Percentiles rank a stretch among this genome's conserved stretches.
Conservation (phyloP, 1,284 basidiomycete genomes). For the Grifola frondosa region DNA sequence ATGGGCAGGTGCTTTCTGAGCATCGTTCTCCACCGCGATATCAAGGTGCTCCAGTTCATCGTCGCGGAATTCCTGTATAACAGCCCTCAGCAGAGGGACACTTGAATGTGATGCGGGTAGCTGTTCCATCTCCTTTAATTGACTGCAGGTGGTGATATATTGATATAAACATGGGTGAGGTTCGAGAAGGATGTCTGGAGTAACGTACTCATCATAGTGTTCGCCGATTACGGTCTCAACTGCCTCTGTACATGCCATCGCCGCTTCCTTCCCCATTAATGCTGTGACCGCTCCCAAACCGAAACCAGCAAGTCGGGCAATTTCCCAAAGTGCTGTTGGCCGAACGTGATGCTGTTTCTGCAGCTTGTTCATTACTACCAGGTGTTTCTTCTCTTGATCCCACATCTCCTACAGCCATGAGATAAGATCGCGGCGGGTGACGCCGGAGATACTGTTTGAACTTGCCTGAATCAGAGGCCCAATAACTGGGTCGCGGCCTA, state of each 20-base stretch:
- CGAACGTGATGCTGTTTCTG: conserved; percentile 82
- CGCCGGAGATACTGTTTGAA: neutral
- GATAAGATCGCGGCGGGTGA: neutral
- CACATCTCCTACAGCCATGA: conserved; percentile 78
- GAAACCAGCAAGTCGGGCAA: conserved; percentile 86
- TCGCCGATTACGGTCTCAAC: conserved; percentile 98
- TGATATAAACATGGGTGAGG: no score
- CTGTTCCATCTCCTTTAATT: conserved; percentile 68
- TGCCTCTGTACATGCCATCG: conserved; percentile 98
- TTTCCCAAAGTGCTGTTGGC: conserved; percentile 80
- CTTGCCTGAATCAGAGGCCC: conserved; percentile 76
- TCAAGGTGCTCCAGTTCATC: conserved; percentile 95
- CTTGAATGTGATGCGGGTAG: conserved; percentile 73
- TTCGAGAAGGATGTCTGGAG: conserved; percentile 7
- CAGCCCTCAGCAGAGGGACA: conserved; percentile 70
- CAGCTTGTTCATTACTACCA: conserved; percentile 82
- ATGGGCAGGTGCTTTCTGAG: conserved; percentile 91
- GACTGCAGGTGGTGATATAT: conserved; percentile 49
- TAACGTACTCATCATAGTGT: conserved; percentile 93
- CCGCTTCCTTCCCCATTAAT: conserved; percentile 87
- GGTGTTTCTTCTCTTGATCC: conserved; percentile 94
- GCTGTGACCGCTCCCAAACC: conserved; percentile 85
- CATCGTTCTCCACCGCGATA: conserved; percentile 86
- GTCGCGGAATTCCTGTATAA: conserved; percentile 88
- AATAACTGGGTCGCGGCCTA: conserved; percentile 62